phyloP scores from a whole-genome alignment of 2,329 filamentous ascomycete genomes.

The Botryosphaeria dothidea region DNA sequence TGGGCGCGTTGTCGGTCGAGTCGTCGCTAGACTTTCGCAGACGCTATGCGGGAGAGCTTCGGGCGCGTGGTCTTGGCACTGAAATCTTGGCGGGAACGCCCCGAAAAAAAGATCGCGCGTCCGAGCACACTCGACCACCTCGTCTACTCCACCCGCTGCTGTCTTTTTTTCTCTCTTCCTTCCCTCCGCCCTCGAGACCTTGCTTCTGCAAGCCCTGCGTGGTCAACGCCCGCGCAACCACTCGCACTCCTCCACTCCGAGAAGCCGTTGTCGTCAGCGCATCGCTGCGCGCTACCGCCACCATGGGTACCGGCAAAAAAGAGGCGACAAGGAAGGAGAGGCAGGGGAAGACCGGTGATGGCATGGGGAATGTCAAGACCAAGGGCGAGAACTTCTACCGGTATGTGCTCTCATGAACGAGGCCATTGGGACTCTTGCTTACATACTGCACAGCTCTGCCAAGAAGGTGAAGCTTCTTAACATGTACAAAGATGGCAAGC shows the following conservation, averaged over 20 bases:
- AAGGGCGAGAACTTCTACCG: constrained; percentile 99
- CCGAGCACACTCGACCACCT: constrained; percentile 4
- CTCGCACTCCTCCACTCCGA: neutral
- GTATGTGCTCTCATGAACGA: constrained; percentile 44
- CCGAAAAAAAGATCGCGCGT: constrained; percentile 19
- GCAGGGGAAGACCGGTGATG: constrained; percentile 82
- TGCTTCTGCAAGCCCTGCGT: constrained; percentile 19
- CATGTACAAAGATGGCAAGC: constrained; percentile 85
- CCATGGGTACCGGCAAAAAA: constrained; percentile 90
- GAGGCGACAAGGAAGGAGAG: constrained; percentile 79
- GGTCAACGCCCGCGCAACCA: neutral
- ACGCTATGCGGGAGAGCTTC: constrained; percentile 7
- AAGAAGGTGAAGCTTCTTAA: constrained; percentile 89
- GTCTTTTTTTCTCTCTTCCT: neutral
- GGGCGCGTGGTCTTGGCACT: constrained; percentile 6
- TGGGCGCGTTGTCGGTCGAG: neutral
- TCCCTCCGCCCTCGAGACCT: neutral
- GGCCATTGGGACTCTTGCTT: neutral
- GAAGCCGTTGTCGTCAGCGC: neutral
- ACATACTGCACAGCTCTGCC: constrained; percentile 52
- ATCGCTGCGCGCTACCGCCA: constrained; percentile 32
- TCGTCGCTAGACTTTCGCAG: constrained; percentile 14
- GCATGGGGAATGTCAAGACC: constrained; percentile 84
- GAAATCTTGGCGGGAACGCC: constrained; percentile 12
- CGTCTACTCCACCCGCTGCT: neutral